Base-by-base conservation (phyloP, 176 grass and related monocot genomes). In the Miscanthus lutarioriparius region DNA sequence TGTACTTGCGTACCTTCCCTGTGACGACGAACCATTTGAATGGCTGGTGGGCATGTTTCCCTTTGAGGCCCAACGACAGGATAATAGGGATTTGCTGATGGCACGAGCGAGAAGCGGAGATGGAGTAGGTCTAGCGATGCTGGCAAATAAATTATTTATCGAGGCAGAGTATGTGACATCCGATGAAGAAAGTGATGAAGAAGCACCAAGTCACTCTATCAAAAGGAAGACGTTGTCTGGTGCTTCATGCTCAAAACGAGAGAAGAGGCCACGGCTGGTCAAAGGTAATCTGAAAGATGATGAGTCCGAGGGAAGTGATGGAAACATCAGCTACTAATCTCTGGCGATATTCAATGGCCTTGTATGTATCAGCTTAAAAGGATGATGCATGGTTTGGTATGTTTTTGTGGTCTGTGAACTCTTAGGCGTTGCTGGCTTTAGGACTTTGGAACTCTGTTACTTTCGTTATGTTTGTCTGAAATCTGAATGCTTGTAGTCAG, bases 11-110 rank as follows among this genome's bases (percentile, higher is more conserved):
- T 67, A 70, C 10, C 33, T 77, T 61, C 75, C n/a, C n/a, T n/a
- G n/a, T n/a, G n/a, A n/a, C n/a, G n/a, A n/a, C n/a, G 75, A 62
- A 40, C 75, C 75, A 25, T 62, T 77, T 77, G 54, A 77, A 77
- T 62, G 75, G 75, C 22, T 62, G 35, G 75, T 77, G 6, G 75
- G 75, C 53, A 77, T 62, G 75, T 19, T 26, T 25, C 54, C 12
- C 53, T 0, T 2, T 13, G 11, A 39, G 1, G 33, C 12, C 6
- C 53, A 40, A 62, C 11, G 0, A 62, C 22, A n/a, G 23, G 2
- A 16, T 26, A 62, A 27, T 25, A 61, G 7, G 36, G 12, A 1
- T 61, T 26, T 62, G 14, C 13, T 61, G 9, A 26, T 62, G 33
- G 53, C 53, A 61, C 35, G 53, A 25, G 75, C 53, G 0, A 62